Evolutionary conservation across 495 filamentous ascomycete genomes (phyloP), one percentile per base, ranked within the genome.

Genomic region (Lentithecium fluviatile): DNA sequence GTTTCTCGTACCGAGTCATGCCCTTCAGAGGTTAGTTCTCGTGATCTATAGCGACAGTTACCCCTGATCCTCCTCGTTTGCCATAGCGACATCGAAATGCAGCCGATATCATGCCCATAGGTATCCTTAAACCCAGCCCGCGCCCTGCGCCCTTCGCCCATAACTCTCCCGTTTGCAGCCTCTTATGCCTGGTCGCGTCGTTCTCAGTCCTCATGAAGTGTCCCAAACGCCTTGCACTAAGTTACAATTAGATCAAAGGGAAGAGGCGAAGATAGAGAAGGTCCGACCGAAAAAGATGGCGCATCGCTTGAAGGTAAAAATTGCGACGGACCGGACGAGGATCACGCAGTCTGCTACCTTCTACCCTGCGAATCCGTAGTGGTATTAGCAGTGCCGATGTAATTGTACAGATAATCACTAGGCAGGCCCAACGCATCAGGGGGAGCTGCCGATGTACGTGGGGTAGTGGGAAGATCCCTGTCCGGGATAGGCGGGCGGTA

Each of bases 401-500:
- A 43, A 6, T 43, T 43, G 19, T 43, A 43, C 40, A 43, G 6
- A 43, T 43, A 13, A 43, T 43, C 40, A 20, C 4, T 6, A 48
- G 7, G 21, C 17, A 21, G 24, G 29, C 29, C 29, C 29, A 4
- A 42, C 40, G 34, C 15, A 32, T 52, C 47, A 59, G 19, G 56
- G 56, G 24, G 56, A 52, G 21, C 34, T 45, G 32, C 38, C 56
- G 36, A 56, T 38, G 24, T 59, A 59, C 2, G 32, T 32, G 36
- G 56, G 56, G 19, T 59, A 52, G 10, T 20, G 3, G 19, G 26
- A 25, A 19, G 47, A 38, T 45, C 56, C 56, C 45, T 58, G 55
- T 20, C 29, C 55, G 21, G 37, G 43, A 62, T 62, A 62, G 34
- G n/a, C 48, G 10, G 43, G 45, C 37, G 51, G 59, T 8, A 49